Conservation (phyloP, 1,139 yeast genomes). For the Yamadazyma taylorii region DNA sequence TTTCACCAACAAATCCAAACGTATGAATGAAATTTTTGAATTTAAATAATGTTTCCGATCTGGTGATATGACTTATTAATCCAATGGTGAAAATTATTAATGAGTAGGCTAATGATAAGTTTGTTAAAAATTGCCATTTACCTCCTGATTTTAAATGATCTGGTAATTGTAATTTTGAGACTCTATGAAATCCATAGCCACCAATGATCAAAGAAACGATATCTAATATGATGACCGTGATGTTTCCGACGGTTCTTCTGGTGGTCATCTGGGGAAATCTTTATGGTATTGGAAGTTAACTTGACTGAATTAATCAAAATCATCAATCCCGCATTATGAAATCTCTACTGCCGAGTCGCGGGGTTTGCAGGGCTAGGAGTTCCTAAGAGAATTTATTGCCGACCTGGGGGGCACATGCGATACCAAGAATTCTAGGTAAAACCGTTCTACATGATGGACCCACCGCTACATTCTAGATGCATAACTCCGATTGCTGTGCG, state of each 20-base stretch:
- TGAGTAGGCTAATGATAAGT: slow-evolving; percentile 53
- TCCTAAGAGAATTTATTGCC: no score
- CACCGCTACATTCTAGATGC: no score
- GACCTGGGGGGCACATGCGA: no score
- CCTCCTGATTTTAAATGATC: slow-evolving; percentile 53
- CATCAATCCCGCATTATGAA: no score
- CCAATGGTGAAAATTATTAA: slow-evolving; percentile 45
- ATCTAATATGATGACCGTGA: slow-evolving; percentile 24
- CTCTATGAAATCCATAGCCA: slow-evolving; percentile 25
- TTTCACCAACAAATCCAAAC: slow-evolving; percentile 55
- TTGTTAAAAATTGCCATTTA: slow-evolving; percentile 68
- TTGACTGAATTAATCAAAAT: no score
- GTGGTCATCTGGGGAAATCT: background rate
- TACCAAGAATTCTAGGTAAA: no score
- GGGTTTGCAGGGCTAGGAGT: no score
- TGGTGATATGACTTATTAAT: slow-evolving; percentile 35
- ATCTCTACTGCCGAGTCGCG: no score
- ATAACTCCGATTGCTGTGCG: no score
- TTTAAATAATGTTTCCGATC: slow-evolving; percentile 22
- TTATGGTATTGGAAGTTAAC: no score
- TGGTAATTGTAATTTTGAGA: slow-evolving; percentile 33
- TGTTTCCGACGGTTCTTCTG: slow-evolving; percentile 34
- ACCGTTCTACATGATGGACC: no score
- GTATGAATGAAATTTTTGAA: slow-evolving; percentile 47
- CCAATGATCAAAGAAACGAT: slow-evolving; percentile 31